Evolutionary conservation across 139 green algal species (phyloP).

Genomic region (Chlamydomonas sp.): DNA sequence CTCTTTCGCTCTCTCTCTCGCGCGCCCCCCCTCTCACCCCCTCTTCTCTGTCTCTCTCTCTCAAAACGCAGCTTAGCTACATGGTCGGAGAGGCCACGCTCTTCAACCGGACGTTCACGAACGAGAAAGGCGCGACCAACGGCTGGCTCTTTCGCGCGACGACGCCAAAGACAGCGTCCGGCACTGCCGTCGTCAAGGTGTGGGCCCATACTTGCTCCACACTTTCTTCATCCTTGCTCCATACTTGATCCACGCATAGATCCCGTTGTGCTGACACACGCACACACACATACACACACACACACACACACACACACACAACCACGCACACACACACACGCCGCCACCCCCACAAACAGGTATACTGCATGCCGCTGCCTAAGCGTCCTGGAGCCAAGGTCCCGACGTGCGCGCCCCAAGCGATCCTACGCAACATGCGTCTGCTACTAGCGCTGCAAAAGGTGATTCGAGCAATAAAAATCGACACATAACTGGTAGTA

Average conservation of each 20-base stretch:
- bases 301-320: too few relatives aligned
- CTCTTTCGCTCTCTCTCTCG: not conserved
- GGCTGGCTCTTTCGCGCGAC: constrained; percentile 9
- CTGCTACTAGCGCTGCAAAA: constrained; percentile 30
- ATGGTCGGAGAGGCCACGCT: not conserved
- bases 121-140: constrained; percentile 14
- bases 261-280: too few relatives aligned
- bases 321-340: too few relatives aligned
- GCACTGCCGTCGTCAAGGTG: constrained; percentile 12
- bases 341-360: too few relatives aligned
- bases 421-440: constrained; percentile 23
- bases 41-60: not conserved
- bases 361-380: constrained; percentile 13
- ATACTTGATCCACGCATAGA: too few relatives aligned
- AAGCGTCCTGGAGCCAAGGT: not conserved
- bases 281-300: too few relatives aligned
- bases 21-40: too few relatives aligned
- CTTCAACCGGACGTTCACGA: constrained; percentile 11
- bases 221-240: too few relatives aligned
- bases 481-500: too few relatives aligned
- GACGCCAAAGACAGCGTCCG: constrained; percentile 1
- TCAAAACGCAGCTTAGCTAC: not conserved
- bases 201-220: too few relatives aligned
- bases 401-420: constrained; percentile 2
- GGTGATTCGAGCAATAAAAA: too few relatives aligned